phyloP scores from a whole-genome alignment of 2,329 filamentous ascomycete species.

The Aspergillus ochraceus region DNA sequence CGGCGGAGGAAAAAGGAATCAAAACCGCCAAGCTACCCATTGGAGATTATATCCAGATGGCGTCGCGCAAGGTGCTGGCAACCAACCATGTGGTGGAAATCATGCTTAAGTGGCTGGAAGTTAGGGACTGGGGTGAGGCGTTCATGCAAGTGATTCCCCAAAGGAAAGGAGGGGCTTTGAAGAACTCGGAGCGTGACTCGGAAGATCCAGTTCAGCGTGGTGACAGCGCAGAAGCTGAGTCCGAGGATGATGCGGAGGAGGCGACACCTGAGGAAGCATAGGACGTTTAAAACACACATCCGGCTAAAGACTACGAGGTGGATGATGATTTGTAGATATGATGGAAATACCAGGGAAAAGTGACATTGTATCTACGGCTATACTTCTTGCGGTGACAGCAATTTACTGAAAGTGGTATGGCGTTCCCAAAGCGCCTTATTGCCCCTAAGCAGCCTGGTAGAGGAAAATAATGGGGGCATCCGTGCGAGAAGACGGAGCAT shows the following conservation, averaged over 20 bases:
- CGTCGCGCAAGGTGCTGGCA: slow-evolving; percentile 78
- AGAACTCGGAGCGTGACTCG: slow-evolving; percentile 20
- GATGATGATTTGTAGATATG: too few species aligned
- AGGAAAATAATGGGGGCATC: too few species aligned
- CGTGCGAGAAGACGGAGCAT: too few species aligned
- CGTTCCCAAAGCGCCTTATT: too few species aligned
- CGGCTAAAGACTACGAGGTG: too few species aligned
- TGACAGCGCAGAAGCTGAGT: slow-evolving; percentile 25
- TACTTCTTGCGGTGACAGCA: too few species aligned
- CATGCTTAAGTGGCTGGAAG: slow-evolving; percentile 89
- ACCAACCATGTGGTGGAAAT: slow-evolving; percentile 98
- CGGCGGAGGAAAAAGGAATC: slow-evolving; percentile 72
- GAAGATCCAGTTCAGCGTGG: slow-evolving; percentile 22
- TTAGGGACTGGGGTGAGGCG: slow-evolving; percentile 85
- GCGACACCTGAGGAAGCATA: not conserved
- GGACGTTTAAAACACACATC: not conserved
- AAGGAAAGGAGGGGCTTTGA: slow-evolving; percentile 78
- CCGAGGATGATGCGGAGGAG: slow-evolving; percentile 11
- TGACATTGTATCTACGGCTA: too few species aligned
- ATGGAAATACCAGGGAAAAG: too few species aligned
- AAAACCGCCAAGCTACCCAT: slow-evolving; percentile 91
- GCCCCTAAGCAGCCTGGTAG: too few species aligned
- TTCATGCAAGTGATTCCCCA: slow-evolving; percentile 88
- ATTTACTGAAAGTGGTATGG: too few species aligned
- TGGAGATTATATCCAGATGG: slow-evolving; percentile 91